These are phyloP conservation scores for Paraleonurus japonicus DNA, from an alignment of 257 asterid species.

Conservation along the genomic window DNA sequence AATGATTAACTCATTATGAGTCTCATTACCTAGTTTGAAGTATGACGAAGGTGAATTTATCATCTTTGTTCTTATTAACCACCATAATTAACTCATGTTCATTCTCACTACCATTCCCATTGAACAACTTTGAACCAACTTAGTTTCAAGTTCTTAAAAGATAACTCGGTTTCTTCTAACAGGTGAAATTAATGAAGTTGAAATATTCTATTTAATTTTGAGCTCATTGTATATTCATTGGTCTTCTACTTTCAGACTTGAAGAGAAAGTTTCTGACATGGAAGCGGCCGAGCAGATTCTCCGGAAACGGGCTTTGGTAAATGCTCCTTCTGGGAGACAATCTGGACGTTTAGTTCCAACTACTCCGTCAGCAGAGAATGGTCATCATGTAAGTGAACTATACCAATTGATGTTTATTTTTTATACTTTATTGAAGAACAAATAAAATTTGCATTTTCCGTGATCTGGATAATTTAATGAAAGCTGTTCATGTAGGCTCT, in stretches of 20 bases:
- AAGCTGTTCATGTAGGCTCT: slow-evolving; percentile 49
- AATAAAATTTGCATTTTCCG: not conserved
- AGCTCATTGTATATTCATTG: slow-evolving; percentile 27
- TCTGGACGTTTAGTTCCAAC: slow-evolving; percentile 48
- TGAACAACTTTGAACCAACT: no score
- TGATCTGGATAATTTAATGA: slow-evolving; percentile 9
- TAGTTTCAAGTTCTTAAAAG: not conserved
- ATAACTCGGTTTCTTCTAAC: slow-evolving; percentile 11
- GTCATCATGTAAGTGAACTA: slow-evolving; percentile 58
- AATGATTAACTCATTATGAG: no score
- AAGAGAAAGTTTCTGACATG: slow-evolving; percentile 70
- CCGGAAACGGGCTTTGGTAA: slow-evolving; percentile 56
- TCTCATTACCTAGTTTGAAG: no score
- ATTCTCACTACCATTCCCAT: no score
- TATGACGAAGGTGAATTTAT: no score
- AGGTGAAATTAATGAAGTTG: slow-evolving; percentile 18
- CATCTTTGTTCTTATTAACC: no score
- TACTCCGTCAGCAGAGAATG: slow-evolving; percentile 59
- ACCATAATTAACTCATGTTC: no score
- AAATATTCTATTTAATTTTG: slow-evolving; percentile 5
- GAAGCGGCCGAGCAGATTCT: slow-evolving; percentile 58
- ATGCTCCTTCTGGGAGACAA: slow-evolving; percentile 48
- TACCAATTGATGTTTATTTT: slow-evolving; percentile 9
- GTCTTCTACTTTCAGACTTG: slow-evolving; percentile 47
- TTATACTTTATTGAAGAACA: slow-evolving; percentile 8